These are phyloP conservation scores for Sinapis alba DNA, from an alignment of 441 rosid species.

Conservation along the genomic window DNA sequence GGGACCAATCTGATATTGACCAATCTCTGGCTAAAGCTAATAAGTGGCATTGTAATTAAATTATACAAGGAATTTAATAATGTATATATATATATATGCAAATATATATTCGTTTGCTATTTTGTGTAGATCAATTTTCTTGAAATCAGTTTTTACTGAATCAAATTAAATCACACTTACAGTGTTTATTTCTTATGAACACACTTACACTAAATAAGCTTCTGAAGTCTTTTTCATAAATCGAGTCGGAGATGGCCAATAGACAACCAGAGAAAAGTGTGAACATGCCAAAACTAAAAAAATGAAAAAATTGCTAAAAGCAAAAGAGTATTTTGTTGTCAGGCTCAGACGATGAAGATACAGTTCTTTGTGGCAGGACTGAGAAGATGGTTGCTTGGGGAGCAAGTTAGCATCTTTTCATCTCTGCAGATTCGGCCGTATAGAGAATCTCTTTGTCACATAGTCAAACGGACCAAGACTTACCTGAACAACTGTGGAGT, in stretches of 20 bases:
- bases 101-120: background rate
- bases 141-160: background rate
- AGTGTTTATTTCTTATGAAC: background rate
- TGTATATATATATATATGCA: too few species aligned
- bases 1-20: constrained; percentile 1
- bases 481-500: background rate
- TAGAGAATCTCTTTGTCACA: constrained; percentile 16
- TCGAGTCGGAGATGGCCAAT: background rate
- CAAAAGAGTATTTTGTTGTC: constrained; percentile 9
- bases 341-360: background rate
- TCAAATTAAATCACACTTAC: background rate
- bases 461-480: background rate
- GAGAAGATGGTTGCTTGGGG: constrained; percentile 4
- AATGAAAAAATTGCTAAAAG: background rate
- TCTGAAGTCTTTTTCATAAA: background rate
- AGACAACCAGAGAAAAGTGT: background rate
- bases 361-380: background rate
- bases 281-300: background rate
- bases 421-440: background rate
- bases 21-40: constrained; percentile 2
- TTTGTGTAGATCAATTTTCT: background rate
- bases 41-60: background rate
- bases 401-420: constrained; percentile 11
- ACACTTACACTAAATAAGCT: background rate
- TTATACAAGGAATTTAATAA: background rate